phyloP scores from a whole-genome alignment of 1,139 yeast genomes.

The Yamadazyma epiphylla region DNA sequence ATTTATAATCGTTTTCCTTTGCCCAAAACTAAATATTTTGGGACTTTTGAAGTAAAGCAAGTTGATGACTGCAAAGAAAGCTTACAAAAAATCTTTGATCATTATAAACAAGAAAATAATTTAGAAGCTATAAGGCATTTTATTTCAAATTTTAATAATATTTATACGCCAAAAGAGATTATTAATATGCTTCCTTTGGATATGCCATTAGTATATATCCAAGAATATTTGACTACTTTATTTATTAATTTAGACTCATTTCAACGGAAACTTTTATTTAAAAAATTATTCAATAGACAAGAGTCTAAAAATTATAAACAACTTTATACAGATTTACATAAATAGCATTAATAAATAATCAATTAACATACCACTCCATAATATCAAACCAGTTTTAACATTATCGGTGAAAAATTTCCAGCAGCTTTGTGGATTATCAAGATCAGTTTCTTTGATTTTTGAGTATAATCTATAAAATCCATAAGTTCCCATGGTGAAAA shows the following conservation, averaged over 20 bases:
- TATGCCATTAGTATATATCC: slow-evolving; percentile 30
- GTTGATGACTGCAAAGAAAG: slow-evolving; percentile 3
- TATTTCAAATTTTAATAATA: slow-evolving; percentile 19
- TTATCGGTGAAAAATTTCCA: slow-evolving; percentile 78
- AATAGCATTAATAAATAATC: slow-evolving; percentile 54
- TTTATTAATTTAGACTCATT: slow-evolving; percentile 19
- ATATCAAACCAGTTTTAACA: slow-evolving; percentile 73
- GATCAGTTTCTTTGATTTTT: slow-evolving; percentile 68
- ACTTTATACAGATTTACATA: slow-evolving; percentile 14
- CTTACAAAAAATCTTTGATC: slow-evolving; percentile 17
- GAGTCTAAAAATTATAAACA: slow-evolving; percentile 20
- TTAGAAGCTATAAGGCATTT: slow-evolving; percentile 27
- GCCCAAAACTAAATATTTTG: slow-evolving; percentile 15
- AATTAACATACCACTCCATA: slow-evolving; percentile 70
- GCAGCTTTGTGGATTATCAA: slow-evolving; percentile 76
- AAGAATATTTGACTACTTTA: slow-evolving; percentile 21
- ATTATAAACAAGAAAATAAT: slow-evolving; percentile 15
- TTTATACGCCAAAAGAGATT: slow-evolving; percentile 20
- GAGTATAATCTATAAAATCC: slow-evolving; percentile 66
- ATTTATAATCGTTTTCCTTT: slow-evolving; percentile 18
- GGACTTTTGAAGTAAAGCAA: neutral
- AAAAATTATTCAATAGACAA: slow-evolving; percentile 27
- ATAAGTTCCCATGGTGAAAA: slow-evolving; percentile 57
- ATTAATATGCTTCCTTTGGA: slow-evolving; percentile 27
- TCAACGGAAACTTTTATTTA: slow-evolving; percentile 17